phyloP scores from a whole-genome alignment of 371 early-diverging fungal species.

The Mucor piriformis region DNA sequence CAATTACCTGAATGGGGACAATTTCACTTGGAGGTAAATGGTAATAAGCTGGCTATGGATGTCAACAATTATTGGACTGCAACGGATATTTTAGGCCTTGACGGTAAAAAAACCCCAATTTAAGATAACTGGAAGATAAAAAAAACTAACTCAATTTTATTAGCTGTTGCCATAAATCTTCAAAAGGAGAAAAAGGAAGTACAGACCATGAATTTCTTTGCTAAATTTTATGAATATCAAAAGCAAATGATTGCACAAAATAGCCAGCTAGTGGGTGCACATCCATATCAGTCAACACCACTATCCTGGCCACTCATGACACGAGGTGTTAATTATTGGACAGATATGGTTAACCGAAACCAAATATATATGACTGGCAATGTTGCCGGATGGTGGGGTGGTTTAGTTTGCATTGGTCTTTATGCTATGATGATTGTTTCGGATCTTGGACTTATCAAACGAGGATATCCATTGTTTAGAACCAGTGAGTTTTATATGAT shows the following conservation, averaged over 20 bases:
- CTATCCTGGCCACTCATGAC: conserved; percentile 84
- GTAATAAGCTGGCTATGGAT: conserved; percentile 63
- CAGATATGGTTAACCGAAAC: conserved; percentile 44
- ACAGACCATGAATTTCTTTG: conserved; percentile 63
- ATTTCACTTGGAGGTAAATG: conserved; percentile 92
- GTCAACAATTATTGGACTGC: conserved; percentile 69
- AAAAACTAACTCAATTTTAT: no score
- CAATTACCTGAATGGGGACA: conserved; percentile 97
- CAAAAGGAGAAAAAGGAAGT: conserved; percentile 47
- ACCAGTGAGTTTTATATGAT: background rate
- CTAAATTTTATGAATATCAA: conserved; percentile 86
- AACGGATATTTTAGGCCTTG: conserved; percentile 56
- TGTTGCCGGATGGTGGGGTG: conserved; percentile 91
- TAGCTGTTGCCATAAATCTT: conserved; percentile 38
- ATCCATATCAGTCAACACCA: conserved; percentile 91
- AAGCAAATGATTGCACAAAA: conserved; percentile 87
- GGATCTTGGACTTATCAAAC: conserved; percentile 68
- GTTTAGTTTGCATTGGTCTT: conserved; percentile 61
- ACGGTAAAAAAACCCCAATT: conserved; percentile 25
- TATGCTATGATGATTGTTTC: conserved; percentile 62
- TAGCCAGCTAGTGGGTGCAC: conserved; percentile 82
- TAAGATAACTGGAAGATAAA: no score
- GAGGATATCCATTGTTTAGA: conserved; percentile 28
- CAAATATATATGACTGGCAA: conserved; percentile 97
- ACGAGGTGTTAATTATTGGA: conserved; percentile 96